Percentiles rank a stretch among this genome's conserved stretches.
These are phyloP conservation scores for Teunomyces funiuensis DNA, from an alignment of 805 yeast genomes.

Conservation along the genomic window DNA sequence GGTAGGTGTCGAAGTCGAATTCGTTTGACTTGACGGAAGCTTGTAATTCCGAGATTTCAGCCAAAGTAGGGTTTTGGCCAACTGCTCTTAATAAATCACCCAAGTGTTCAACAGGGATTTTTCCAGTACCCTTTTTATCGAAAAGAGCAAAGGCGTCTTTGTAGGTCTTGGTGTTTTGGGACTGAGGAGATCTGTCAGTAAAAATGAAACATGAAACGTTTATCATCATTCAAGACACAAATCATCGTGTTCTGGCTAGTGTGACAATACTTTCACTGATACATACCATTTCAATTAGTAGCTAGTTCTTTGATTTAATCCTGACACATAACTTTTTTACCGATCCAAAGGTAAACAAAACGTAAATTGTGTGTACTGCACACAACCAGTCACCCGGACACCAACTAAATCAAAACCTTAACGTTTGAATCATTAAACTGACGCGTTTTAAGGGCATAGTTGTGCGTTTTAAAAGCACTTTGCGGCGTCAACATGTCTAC, in stretches of 20 bases:
- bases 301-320: background rate
- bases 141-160: conserved; percentile 96
- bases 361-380: background rate
- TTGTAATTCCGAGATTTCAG: conserved; percentile 65
- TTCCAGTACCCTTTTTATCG: conserved; percentile 94
- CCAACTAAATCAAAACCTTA: background rate
- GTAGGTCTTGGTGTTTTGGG: conserved; percentile 48
- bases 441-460: background rate
- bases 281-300: conserved; percentile 5
- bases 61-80: conserved; percentile 96
- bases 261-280: no score
- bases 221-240: no score
- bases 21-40: conserved; percentile 43
- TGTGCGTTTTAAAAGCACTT: background rate
- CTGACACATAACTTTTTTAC: conserved; percentile 5
- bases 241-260: no score
- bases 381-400: conserved; percentile 2
- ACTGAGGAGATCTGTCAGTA: conserved; percentile 26
- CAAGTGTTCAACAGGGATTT: conserved; percentile 76
- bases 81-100: conserved; percentile 96
- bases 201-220: background rate
- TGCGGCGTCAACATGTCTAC: background rate
- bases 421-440: background rate
- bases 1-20: conserved; percentile 75
- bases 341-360: conserved; percentile 5